These are phyloP conservation scores for Sphagnurus paluster DNA, from an alignment of 1,284 basidiomycete genomes.

Conservation along the genomic window DNA sequence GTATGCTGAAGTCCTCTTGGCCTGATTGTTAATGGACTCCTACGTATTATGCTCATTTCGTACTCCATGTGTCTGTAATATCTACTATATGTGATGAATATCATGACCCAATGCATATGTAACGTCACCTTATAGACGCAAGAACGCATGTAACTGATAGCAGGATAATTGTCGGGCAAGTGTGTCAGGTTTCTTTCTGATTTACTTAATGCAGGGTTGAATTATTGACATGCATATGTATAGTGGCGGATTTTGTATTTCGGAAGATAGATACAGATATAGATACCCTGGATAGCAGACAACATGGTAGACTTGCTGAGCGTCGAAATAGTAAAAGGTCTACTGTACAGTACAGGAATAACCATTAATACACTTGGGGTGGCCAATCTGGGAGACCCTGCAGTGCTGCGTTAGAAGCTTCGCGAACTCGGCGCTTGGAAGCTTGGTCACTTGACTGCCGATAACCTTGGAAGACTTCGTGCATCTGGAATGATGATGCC, in stretches of 20 bases:
- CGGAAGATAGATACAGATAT: neutral
- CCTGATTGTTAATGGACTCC: constrained; percentile 2
- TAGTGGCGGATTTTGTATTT: no score
- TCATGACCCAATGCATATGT: neutral
- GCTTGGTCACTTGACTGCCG: constrained; percentile 56
- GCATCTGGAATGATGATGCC: constrained; percentile 59
- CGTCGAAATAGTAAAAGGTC: neutral
- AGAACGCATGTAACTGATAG: no score
- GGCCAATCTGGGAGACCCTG: constrained; percentile 61
- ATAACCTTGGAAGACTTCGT: constrained; percentile 58
- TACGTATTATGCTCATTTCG: neutral
- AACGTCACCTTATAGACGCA: no score
- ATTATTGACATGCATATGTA: no score
- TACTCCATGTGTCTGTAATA: neutral
- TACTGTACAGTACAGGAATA: neutral
- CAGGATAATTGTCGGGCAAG: no score
- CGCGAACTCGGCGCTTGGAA: constrained; percentile 58
- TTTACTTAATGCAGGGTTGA: no score
- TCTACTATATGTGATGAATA: constrained; percentile 6
- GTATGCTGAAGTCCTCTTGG: constrained; percentile 13
- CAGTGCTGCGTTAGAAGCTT: constrained; percentile 61
- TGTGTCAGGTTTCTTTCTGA: no score
- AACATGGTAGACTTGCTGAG: neutral
- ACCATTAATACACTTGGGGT: constrained; percentile 14
- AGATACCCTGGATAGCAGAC: neutral